These are phyloP conservation scores for Ophiostoma ips DNA, from an alignment of 2,329 filamentous ascomycete species.

Conservation along the genomic window DNA sequence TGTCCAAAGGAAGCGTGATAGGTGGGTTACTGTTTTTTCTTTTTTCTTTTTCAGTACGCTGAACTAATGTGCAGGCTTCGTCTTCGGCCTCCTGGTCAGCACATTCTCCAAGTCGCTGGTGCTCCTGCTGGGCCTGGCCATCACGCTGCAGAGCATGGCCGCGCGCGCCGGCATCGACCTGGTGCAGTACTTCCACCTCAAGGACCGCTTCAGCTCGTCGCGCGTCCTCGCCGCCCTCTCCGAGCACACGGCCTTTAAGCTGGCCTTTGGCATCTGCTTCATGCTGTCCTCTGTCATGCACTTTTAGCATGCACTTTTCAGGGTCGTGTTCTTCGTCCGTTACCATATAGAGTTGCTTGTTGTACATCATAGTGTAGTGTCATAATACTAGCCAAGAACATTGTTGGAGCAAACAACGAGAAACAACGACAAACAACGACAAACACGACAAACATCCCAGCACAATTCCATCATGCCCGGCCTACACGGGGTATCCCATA, in stretches of 20 bases:
- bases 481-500: too few species aligned
- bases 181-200: slow-evolving; percentile 23
- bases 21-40: slow-evolving; percentile 25
- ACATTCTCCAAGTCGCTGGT: slow-evolving; percentile 59
- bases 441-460: too few species aligned
- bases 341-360: background rate
- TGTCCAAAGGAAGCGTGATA: slow-evolving; percentile 40
- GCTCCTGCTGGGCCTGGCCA: slow-evolving; percentile 48
- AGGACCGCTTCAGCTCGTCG: slow-evolving; percentile 24
- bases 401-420: too few species aligned
- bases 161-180: slow-evolving; percentile 30
- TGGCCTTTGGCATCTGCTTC: slow-evolving; percentile 61
- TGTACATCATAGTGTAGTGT: too few species aligned
- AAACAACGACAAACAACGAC: too few species aligned
- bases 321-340: background rate
- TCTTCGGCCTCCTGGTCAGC: slow-evolving; percentile 50
- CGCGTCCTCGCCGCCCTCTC: slow-evolving; percentile 35
- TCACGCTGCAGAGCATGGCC: slow-evolving; percentile 33
- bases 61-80: slow-evolving; percentile 34
- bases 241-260: slow-evolving; percentile 48
- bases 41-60: background rate
- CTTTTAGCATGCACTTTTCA: slow-evolving; percentile 18
- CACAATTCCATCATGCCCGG: too few species aligned
- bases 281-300: slow-evolving; percentile 52
- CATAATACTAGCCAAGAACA: too few species aligned